Conservation (phyloP, 2,329 filamentous ascomycete species). For the Cladosporium sp. region DNA sequence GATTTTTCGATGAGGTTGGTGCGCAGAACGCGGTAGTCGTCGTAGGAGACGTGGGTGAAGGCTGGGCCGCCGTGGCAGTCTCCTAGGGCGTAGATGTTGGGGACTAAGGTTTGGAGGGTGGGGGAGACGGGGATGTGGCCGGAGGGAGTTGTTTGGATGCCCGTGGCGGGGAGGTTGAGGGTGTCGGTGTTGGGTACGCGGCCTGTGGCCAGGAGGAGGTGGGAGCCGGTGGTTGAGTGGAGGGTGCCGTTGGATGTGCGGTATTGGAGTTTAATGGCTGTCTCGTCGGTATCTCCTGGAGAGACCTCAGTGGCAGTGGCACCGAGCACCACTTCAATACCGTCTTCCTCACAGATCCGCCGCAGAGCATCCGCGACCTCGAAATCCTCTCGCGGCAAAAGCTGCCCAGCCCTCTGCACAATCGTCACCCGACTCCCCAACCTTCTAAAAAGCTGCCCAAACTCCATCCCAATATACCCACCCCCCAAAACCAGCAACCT, state of each 20-base stretch:
- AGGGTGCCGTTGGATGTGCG: conserved; percentile 23
- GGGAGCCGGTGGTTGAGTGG: conserved; percentile 32
- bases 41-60: conserved; percentile 55
- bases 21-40: conserved; percentile 51
- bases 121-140: conserved; percentile 45
- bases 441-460: conserved; percentile 49
- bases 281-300: conserved; percentile 20
- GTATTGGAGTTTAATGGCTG: conserved; percentile 7
- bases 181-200: conserved; percentile 47
- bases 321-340: conserved; percentile 40
- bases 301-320: conserved; percentile 26
- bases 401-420: conserved; percentile 34
- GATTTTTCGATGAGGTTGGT: conserved; percentile 38
- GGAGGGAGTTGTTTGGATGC: conserved; percentile 36
- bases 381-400: conserved; percentile 42
- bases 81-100: conserved; percentile 46
- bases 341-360: conserved; percentile 44
- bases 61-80: conserved; percentile 50
- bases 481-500: conserved; percentile 51
- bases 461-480: conserved; percentile 51
- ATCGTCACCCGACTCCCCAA: conserved; percentile 48
- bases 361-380: conserved; percentile 43
- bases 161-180: conserved; percentile 39
- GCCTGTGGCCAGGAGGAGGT: conserved; percentile 49
- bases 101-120: conserved; percentile 41